Base-by-base conservation (phyloP, 208 protist species). In the Borovskyia barvae region DNA sequence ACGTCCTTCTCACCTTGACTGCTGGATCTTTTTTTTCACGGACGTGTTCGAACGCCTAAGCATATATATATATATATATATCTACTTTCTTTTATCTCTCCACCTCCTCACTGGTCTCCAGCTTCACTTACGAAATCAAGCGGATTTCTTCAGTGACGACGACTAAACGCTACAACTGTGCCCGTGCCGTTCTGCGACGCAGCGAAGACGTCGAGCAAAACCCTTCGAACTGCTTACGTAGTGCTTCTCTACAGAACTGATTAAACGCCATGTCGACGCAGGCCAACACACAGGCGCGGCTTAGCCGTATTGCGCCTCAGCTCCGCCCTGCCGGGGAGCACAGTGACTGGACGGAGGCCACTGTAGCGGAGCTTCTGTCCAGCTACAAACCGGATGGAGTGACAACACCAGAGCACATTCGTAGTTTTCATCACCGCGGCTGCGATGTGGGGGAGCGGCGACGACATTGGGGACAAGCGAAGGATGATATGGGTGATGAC, bases 231-330 rank as follows among this genome's bases (percentile, higher is more conserved):
- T n/a, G n/a, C n/a, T n/a, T n/a, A n/a, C n/a, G n/a, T n/a, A n/a
- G n/a, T n/a, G n/a, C n/a, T n/a, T n/a, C n/a, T n/a, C n/a, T n/a
- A n/a, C n/a, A n/a, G n/a, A 37, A n/a, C 24, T 12, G 7, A 54
- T 48, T 6, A 24, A 1, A 33, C 26, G 2, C 29, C 22, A 79
- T 80, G 72, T 70, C 68, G 3, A 68, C 54, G 17, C 67, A 60
- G 56, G 20, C 68, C 20, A 70, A 72, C 45, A 73, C 79, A 8
- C 66, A 75, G 43, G 62, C 64, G 36, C 80, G 81, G 22, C 72
- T 81, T 5, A 37, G 69, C 30, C 87, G 84, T 39, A 66, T 87
- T 7, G 84, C 88, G 7, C 88, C 88, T 37, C 77, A 92, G 55
- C 75, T 92, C 9, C 82, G 85, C 35, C 50, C 85, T 9, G 88